These are phyloP conservation scores for Malus sylvestris DNA, from an alignment of 306 rosid genomes.

Conservation along the genomic window DNA sequence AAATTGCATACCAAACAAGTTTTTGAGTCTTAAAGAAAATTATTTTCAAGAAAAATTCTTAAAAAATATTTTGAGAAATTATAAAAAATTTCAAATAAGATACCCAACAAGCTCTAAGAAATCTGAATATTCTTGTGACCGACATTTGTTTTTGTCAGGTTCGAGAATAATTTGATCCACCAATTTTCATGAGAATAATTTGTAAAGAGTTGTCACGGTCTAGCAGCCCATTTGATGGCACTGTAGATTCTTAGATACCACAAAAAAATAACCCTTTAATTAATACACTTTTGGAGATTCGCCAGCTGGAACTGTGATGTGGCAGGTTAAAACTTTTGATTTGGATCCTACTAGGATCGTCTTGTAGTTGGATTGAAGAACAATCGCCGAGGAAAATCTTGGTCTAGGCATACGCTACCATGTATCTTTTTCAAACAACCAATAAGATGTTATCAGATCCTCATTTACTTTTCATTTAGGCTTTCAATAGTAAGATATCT, in stretches of 20 bases:
- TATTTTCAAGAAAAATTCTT: no score
- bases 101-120: neutral
- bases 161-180: neutral
- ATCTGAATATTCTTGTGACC: neutral
- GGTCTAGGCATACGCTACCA: neutral
- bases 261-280: slow-evolving; percentile 28
- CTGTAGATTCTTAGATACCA: slow-evolving; percentile 17
- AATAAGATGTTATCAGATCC: neutral
- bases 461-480: neutral
- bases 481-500: neutral
- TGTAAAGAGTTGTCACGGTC: slow-evolving; percentile 1
- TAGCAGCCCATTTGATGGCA: neutral
- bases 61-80: no score
- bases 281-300: slow-evolving; percentile 32
- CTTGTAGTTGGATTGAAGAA: neutral
- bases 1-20: no score
- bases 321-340: neutral
- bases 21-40: no score
- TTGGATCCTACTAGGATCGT: slow-evolving; percentile 6
- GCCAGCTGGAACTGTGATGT: slow-evolving; percentile 41
- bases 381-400: neutral
- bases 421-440: no score
- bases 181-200: neutral
- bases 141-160: neutral
- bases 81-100: no score